phyloP scores from a whole-genome alignment of 257 asterid species.

The Solanum paucissectum region DNA sequence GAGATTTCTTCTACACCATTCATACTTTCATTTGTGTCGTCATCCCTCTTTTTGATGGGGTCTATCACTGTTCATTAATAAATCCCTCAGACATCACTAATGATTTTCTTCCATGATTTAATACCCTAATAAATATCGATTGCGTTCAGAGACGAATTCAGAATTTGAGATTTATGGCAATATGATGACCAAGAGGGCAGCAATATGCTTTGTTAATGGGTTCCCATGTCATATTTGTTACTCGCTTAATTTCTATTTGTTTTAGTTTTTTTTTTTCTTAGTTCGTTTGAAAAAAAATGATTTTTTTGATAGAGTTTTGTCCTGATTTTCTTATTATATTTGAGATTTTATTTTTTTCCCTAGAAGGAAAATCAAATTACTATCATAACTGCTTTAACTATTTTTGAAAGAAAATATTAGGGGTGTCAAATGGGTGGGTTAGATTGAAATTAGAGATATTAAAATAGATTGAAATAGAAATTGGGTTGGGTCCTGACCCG shows the following conservation, averaged over 20 bases:
- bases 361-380: background rate
- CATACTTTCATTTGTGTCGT: background rate
- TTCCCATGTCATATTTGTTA: background rate
- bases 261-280: too few species aligned
- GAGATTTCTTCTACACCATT: background rate
- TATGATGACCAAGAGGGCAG: background rate
- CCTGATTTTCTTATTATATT: too few species aligned
- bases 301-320: too few species aligned
- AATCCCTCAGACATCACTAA: background rate
- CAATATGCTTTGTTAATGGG: background rate
- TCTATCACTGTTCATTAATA: background rate
- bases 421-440: too few species aligned
- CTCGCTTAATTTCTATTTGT: too few species aligned
- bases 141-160: accelerated
- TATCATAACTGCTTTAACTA: too few species aligned
- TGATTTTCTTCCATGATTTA: background rate
- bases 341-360: too few species aligned
- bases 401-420: too few species aligned
- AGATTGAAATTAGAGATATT: too few species aligned
- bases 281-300: accelerated
- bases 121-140: background rate
- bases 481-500: too few species aligned
- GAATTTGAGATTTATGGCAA: too few species aligned
- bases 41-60: background rate
- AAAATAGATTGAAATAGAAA: too few species aligned